Conservation (phyloP, 352 stramenopile genomes). For the Pythium biforme region DNA sequence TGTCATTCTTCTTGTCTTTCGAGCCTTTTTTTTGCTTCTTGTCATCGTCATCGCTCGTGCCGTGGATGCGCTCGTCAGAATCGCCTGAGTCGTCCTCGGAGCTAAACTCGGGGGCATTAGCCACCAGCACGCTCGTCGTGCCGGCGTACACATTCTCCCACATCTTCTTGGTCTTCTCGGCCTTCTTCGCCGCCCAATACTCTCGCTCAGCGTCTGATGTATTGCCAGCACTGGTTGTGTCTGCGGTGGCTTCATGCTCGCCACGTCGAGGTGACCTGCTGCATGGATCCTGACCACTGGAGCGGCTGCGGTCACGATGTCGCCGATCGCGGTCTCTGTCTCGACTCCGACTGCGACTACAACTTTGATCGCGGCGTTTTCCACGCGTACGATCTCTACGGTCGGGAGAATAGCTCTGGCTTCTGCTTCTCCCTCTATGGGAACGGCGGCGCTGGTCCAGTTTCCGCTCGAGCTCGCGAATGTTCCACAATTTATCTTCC, state of each 20-base stretch:
- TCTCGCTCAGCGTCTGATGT: constrained; percentile 35
- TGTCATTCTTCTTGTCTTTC: constrained; percentile 26
- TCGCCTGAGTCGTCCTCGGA: constrained; percentile 33
- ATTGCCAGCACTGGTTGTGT: neutral
- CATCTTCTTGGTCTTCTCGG: constrained; percentile 45
- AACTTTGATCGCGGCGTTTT: neutral
- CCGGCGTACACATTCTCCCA: constrained; percentile 44
- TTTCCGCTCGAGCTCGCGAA: constrained; percentile 40
- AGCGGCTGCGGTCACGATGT: neutral
- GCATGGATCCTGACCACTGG: too few relatives aligned
- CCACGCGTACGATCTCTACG: neutral
- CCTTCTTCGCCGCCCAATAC: constrained; percentile 63
- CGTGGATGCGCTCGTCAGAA: constrained; percentile 37
- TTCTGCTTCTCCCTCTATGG: constrained; percentile 21
- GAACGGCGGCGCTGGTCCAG: constrained; percentile 1
- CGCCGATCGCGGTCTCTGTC: neutral
- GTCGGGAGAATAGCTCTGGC: constrained; percentile 25
- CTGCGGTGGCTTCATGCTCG: neutral
- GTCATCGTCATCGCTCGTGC: constrained; percentile 30
- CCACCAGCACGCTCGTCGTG: constrained; percentile 39
- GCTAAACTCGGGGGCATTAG: constrained; percentile 50
- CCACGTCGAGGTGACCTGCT: too few relatives aligned
- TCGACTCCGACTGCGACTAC: constrained; percentile 9
- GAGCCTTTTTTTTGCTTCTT: constrained; percentile 30
- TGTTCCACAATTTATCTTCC: constrained; percentile 62